Percentiles rank a stretch among this genome's conserved stretches.
These are phyloP conservation scores for Brassica nigra DNA, from an alignment of 345 rosid genomes.

Conservation along the genomic window DNA sequence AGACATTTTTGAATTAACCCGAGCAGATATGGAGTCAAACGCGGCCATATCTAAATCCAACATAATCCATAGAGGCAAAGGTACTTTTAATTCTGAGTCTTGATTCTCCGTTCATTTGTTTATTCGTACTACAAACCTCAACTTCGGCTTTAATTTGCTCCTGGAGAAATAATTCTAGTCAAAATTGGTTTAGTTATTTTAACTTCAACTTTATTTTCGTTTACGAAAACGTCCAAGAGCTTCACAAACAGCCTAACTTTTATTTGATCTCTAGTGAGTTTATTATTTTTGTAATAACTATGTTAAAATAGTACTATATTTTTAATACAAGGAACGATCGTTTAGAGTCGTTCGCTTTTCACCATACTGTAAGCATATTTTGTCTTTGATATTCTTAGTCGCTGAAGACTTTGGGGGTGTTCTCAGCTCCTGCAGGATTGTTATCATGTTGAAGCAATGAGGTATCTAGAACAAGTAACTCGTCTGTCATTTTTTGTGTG, in stretches of 20 bases:
- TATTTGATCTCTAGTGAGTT: no score
- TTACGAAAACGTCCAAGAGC: not conserved
- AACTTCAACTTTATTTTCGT: not conserved
- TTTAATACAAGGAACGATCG: not conserved
- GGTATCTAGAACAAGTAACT: not conserved
- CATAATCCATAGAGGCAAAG: not conserved
- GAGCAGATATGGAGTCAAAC: constrained; percentile 18
- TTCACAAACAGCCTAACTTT: no score
- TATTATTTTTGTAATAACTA: no score
- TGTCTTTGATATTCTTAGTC: not conserved
- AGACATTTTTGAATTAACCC: not conserved
- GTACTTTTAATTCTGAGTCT: not conserved
- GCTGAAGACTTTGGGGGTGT: not conserved
- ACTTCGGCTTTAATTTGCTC: not conserved
- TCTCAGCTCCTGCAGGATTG: not conserved
- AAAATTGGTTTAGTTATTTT: not conserved
- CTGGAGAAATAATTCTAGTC: not conserved
- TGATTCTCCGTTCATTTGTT: not conserved
- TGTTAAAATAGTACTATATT: no score
- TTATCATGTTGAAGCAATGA: not conserved
- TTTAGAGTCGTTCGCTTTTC: not conserved
- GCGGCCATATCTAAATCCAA: not conserved
- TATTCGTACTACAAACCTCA: not conserved
- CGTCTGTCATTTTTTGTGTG: not conserved
- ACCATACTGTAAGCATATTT: not conserved